Evolutionary conservation across 2,329 filamentous ascomycete genomes (phyloP), one percentile per base, ranked within the genome.

Genomic region (Neobulgaria alba): DNA sequence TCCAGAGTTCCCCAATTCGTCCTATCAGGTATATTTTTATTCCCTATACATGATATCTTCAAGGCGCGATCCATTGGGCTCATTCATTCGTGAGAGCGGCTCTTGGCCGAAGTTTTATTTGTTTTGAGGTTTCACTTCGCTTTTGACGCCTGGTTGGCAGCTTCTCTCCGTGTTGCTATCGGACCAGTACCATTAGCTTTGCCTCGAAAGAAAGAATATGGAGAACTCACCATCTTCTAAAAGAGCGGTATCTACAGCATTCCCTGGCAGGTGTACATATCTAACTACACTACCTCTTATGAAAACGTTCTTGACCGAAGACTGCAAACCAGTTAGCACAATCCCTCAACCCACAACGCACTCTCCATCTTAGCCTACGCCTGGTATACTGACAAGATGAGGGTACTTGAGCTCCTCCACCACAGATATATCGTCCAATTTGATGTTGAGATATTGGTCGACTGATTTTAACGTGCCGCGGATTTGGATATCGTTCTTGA

Each of bases 401-500:
- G 92, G 92, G 62, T 95, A 96, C 65, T 89, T 88, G 59, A 92
- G 69, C 67, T 96, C 87, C 53, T 98, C 89, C 18, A 95, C 75
- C 21, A 96, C 90, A 49, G 81, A 75, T 47, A 96, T 93, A 59
- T 95, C 87, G 60, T 98, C 92, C 37, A 98, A 78, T 72, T 96
- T 96, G 68, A 98, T 95, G 68, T 98, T 98, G 60, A 98, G 78
- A 67, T 94, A 98, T 69, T 96, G 92, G 63, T 98, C 92, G 53
- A 98, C 90, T 60, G 85, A 93, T 72, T 96, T 98, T 53, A 98
- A 74, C 26, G 82, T 93, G 52, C 92, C 92, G 57, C 86, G 85
- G 63, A 98, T 93, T 61, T 89, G 88, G 56, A 98, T 94, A 67
- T 98, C 92, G 65, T 98, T 98, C 69, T 98, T 98, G 63, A 98